These are phyloP conservation scores for Thelonectria discophora DNA, from an alignment of 2,329 filamentous ascomycete genomes.

Conservation along the genomic window DNA sequence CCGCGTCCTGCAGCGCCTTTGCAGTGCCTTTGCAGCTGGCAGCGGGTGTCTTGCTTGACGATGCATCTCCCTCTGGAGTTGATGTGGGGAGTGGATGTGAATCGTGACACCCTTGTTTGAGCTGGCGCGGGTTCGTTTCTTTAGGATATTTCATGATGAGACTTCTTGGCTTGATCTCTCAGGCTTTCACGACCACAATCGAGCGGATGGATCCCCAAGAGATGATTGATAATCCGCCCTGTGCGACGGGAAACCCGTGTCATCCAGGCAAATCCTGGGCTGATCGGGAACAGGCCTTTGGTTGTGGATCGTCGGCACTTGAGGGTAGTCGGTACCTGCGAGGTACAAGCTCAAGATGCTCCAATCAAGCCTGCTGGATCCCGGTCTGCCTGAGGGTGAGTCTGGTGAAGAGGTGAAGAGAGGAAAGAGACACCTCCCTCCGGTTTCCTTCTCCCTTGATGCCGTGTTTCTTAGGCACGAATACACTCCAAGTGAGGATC, in stretches of 20 bases:
- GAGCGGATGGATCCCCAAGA: too few relatives aligned
- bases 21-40: too few relatives aligned
- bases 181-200: too few relatives aligned
- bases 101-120: too few relatives aligned
- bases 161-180: too few relatives aligned
- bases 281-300: neutral
- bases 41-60: too few relatives aligned
- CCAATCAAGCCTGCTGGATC: neutral
- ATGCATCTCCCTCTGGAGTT: too few relatives aligned
- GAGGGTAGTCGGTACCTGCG: neutral
- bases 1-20: too few relatives aligned
- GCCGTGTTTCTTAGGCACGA: neutral
- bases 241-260: neutral
- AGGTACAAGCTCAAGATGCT: neutral
- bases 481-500: neutral
- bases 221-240: neutral
- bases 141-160: too few relatives aligned
- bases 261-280: neutral
- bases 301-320: constrained; percentile 2
- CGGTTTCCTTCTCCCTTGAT: neutral
- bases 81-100: too few relatives aligned
- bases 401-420: too few relatives aligned
- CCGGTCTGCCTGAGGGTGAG: neutral
- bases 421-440: neutral
- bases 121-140: too few relatives aligned